These are phyloP conservation scores for Phialophora chinensis DNA, from an alignment of 2,329 filamentous ascomycete genomes.

Conservation along the genomic window DNA sequence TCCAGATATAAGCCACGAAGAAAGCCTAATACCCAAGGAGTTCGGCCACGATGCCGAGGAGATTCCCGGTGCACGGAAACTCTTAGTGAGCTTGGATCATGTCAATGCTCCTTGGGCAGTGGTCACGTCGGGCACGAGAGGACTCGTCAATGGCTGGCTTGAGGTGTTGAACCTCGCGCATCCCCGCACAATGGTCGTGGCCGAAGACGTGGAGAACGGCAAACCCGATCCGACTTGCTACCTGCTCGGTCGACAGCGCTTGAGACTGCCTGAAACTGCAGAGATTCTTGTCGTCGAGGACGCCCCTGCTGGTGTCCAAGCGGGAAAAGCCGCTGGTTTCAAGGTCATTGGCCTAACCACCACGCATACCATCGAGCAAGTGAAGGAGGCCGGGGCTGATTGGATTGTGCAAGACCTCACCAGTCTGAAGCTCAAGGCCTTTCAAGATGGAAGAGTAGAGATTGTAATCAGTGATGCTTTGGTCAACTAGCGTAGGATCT, in stretches of 20 bases:
- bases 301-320: constrained; percentile 80
- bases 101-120: constrained; percentile 79
- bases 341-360: constrained; percentile 83
- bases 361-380: constrained; percentile 76
- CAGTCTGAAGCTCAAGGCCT: constrained; percentile 67
- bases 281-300: constrained; percentile 83
- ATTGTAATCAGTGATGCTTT: constrained; percentile 36
- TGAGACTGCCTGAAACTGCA: constrained; percentile 57
- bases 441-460: constrained; percentile 28
- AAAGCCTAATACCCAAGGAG: constrained; percentile 75
- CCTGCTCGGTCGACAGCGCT: constrained; percentile 66
- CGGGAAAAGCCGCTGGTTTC: constrained; percentile 85
- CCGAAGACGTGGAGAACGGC: constrained; percentile 75
- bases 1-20: constrained; percentile 79
- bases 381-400: constrained; percentile 78
- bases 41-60: constrained; percentile 81
- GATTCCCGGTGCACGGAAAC: constrained; percentile 77
- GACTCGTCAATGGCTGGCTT: constrained; percentile 75
- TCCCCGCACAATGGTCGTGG: constrained; percentile 72
- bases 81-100: constrained; percentile 71
- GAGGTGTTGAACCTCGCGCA: constrained; percentile 67
- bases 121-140: constrained; percentile 71
- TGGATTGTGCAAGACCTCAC: constrained; percentile 83
- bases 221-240: constrained; percentile 82
- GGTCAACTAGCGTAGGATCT: constrained; percentile 18